A percentile compares a stretch with the other conserved stretches of the same genome.
phyloP scores from a whole-genome alignment of 2,329 filamentous ascomycete genomes.

The Fusarium floridanum region DNA sequence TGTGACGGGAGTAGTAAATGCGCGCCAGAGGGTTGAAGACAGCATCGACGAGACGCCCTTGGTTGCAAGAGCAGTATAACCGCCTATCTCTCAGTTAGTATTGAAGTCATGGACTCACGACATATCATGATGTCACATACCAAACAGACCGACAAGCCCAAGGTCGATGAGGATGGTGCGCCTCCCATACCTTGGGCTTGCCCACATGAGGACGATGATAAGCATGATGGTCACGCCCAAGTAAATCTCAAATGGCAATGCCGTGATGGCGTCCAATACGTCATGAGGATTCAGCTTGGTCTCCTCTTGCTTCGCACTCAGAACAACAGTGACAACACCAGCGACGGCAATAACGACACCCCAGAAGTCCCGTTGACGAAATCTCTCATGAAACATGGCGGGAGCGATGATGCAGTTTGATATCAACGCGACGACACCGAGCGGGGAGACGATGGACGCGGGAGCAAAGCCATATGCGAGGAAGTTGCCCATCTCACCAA shows the following conservation, averaged over 20 bases:
- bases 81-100: constrained; percentile 67
- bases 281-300: constrained; percentile 91
- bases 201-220: constrained; percentile 83
- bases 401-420: constrained; percentile 98
- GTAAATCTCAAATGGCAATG: constrained; percentile 92
- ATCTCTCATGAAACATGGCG: constrained; percentile 90
- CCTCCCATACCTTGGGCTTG: constrained; percentile 86
- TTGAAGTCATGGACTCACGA: background rate
- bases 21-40: constrained; percentile 89
- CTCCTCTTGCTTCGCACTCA: constrained; percentile 90
- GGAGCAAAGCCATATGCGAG: constrained; percentile 97
- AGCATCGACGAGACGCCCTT: constrained; percentile 97
- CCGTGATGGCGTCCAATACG: constrained; percentile 89
- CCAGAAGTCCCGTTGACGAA: constrained; percentile 85
- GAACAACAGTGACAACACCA: constrained; percentile 91
- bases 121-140: constrained; percentile 62
- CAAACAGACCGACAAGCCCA: constrained; percentile 92
- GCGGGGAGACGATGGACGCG: constrained; percentile 94
- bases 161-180: constrained; percentile 92
- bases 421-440: constrained; percentile 95
- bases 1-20: constrained; percentile 91
- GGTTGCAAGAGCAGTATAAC: constrained; percentile 95
- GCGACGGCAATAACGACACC: constrained; percentile 89
- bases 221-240: constrained; percentile 79
- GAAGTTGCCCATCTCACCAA: constrained; percentile 96